Evolutionary conservation across 768 basidiomycete species (phyloP), one percentile per base, ranked within the genome.

Genomic region (Lentinula raphanica): DNA sequence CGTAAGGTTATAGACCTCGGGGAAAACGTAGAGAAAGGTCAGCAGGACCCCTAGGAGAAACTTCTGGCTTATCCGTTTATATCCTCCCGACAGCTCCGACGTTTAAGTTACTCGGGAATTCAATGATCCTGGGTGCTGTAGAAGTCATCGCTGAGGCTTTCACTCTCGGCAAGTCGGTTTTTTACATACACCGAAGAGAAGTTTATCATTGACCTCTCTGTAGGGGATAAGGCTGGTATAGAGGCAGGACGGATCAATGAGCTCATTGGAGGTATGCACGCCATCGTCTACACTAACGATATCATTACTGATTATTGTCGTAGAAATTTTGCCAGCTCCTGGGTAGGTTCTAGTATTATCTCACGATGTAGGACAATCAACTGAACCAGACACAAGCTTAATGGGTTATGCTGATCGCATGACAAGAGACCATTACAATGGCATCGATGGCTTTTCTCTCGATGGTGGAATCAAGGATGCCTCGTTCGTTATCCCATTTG

Each of bases 381-480:
- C 15, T 19, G 13, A 27, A 27, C 25, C 17, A n/a, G 13, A 6
- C n/a, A 31, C 59, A n/a, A 87, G 85, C 49, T 66, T 83, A 56
- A 60, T 85, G 49, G 68, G 67, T 9, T 89, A 90, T 68, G 81
- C 82, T 21, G 78, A 83, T 25, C 86, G 85, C 68, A 90, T 94
- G 74, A 73, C 84, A 11, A 74, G 83, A 56, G 86, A 92, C 70
- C 74, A 81, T 32, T 95, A 94, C 66, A 87, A 91, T 58, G 89
- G 84, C 21, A 74, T 79, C 8, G 74, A 72, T 17, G 94, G 92
- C 13, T 94, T 96, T 68, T 74, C 85, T 12, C 82, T 94, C 49
- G 86, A 90, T 46, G 90, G 90, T n/a, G 94, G 92, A 17, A 84
- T 96, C 65, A 93, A 93, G 66, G 93, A 94, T 66, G 87, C 90